Evolutionary conservation across 2,329 filamentous ascomycete genomes (phyloP), one percentile per base, ranked within the genome.

Genomic region (Monosporascus sp.): DNA sequence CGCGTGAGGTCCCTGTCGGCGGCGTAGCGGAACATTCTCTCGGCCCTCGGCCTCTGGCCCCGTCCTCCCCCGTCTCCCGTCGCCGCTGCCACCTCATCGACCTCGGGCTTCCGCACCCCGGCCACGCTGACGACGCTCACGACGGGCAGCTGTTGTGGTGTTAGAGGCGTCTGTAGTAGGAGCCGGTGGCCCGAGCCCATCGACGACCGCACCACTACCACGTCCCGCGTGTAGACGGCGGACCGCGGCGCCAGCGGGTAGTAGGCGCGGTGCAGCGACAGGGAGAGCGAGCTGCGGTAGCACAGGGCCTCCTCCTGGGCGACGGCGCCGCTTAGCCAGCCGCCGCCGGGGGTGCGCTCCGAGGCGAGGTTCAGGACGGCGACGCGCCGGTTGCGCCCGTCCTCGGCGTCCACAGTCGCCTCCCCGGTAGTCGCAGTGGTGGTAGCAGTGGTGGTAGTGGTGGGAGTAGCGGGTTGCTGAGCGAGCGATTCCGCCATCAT

Each of bases 301-400:
- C 79, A 84, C n/a, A 85, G 70, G 15, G 76, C 74, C 70, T 84
- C 82, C 68, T 85, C 81, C 64, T 84, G 82, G 3, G 80, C 81
- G 11, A 76, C 62, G 51, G 78, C 69, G 39, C 81, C 81, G 27
- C 68, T 70, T 8, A 72, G 62, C 71, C 79, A 84, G 18, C 79
- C 80, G 3, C 82, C 81, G 24, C 81, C 82, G 0, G 76, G 70
- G 5, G 59, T 62, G 7, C 65, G 57, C 20, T 75, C 74, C 22
- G 78, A 82, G 25, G 81, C 81, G 65, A 84, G 77, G 57, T 84
- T 85, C 39, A 85, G 69, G 18, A 82, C 71, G 47, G 72, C 76
- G 5, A 83, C 71, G n/a, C 56, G 54, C n/a, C 46, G 53, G 56
- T 63, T 55, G 6, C 49, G 45, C 25, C 36, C 6, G 37, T 7